Percentiles rank a stretch among this genome's conserved stretches.
Evolutionary conservation across 2,329 filamentous ascomycete genomes (phyloP).

Genomic region (Colletotrichum somersetense): DNA sequence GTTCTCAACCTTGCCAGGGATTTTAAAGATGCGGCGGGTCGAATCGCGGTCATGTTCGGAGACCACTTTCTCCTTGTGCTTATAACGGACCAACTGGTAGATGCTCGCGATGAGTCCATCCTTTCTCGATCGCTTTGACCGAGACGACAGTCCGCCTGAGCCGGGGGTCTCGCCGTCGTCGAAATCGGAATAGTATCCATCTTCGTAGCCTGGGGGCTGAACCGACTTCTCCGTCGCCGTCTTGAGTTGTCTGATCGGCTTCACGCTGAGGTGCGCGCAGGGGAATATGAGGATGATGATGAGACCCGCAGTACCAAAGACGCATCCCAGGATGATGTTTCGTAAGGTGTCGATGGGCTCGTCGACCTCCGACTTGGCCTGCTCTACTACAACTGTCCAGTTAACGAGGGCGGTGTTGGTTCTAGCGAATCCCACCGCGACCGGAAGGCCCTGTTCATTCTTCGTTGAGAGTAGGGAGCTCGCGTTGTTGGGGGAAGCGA

Average conservation of each 20-base stretch:
- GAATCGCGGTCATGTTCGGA: constrained; percentile 55
- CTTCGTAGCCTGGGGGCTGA: constrained; percentile 71
- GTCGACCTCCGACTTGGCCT: constrained; percentile 80
- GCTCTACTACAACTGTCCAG: constrained; percentile 87
- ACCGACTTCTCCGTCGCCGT: constrained; percentile 81
- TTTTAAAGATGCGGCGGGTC: constrained; percentile 76
- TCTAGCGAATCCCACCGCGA: constrained; percentile 85
- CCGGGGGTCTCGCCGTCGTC: constrained; percentile 61
- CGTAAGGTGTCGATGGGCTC: constrained; percentile 80
- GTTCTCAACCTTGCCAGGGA: constrained; percentile 85
- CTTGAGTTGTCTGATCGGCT: constrained; percentile 82
- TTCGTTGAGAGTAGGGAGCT: constrained; percentile 75
- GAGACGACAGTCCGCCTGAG: constrained; percentile 52
- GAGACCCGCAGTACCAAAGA: constrained; percentile 84
- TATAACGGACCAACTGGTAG: constrained; percentile 43
- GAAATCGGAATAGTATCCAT: constrained; percentile 56
- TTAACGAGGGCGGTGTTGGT: constrained; percentile 77
- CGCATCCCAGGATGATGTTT: constrained; percentile 83
- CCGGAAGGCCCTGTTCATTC: constrained; percentile 77
- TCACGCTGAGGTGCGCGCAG: constrained; percentile 83
- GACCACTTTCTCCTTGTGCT: constrained; percentile 42
- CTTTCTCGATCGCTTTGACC: constrained; percentile 60
- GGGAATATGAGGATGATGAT: constrained; percentile 80
- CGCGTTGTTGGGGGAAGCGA: constrained; percentile 71
- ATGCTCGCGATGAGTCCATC: constrained; percentile 43